A percentile compares a stretch with the other conserved stretches of the same genome.
These are phyloP conservation scores for Saitozyma sp. DNA, from an alignment of 768 basidiomycete genomes.

Conservation along the genomic window DNA sequence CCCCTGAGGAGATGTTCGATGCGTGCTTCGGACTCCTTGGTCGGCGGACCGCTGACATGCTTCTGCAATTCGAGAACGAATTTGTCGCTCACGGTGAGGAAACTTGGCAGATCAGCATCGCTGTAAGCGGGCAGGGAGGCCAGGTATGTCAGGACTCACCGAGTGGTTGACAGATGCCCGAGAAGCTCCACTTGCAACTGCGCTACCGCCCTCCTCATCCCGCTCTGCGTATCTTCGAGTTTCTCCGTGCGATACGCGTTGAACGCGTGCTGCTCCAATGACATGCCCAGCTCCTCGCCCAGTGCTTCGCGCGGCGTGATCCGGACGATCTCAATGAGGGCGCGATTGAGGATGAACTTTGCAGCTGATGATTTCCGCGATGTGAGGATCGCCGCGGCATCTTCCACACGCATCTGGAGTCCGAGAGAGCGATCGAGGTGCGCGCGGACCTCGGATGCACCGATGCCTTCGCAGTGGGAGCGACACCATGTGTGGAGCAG, in stretches of 20 bases:
- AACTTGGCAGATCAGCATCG: constrained; percentile 56
- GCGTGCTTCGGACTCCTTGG: constrained; percentile 75
- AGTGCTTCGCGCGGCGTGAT: constrained; percentile 73
- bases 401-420: constrained; percentile 37
- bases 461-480: constrained; percentile 64
- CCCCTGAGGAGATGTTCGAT: constrained; percentile 83
- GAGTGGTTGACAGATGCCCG: constrained; percentile 74
- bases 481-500: constrained; percentile 84
- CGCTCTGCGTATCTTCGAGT: constrained; percentile 62
- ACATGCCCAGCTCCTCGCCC: constrained; percentile 73
- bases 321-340: constrained; percentile 73
- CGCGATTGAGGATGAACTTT: constrained; percentile 86
- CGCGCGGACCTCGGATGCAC: constrained; percentile 42
- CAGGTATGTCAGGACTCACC: constrained; percentile 58
- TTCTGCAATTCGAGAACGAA: constrained; percentile 78
- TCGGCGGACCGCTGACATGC: constrained; percentile 68
- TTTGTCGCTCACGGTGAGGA: constrained; percentile 87
- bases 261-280: constrained; percentile 83
- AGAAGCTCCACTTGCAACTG: constrained; percentile 81
- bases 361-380: constrained; percentile 62
- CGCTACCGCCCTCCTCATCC: constrained; percentile 76
- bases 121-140: background rate
- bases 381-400: constrained; percentile 46
- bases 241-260: constrained; percentile 61
- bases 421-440: constrained; percentile 39